Evolutionary conservation across 2,329 filamentous ascomycete species (phyloP).

Genomic region (Trichoderma cornu-damae): DNA sequence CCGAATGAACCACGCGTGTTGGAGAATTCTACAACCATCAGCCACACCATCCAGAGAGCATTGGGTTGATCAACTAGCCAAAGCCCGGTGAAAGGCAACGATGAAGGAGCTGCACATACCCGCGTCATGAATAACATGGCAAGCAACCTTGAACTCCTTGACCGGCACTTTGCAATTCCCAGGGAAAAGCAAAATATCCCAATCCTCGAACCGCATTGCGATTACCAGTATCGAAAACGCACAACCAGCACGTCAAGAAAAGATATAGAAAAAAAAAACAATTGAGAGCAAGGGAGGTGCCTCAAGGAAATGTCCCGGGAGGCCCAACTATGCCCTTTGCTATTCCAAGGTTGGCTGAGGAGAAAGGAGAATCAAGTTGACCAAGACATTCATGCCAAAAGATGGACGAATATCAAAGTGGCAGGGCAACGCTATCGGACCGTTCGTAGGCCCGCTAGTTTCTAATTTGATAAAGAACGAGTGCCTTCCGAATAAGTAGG

Average conservation of each 20-base stretch:
- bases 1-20: slow-evolving; percentile 44
- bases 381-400: not conserved
- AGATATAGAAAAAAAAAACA: not conserved
- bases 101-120: slow-evolving; percentile 29
- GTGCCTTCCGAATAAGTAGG: not conserved
- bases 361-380: not conserved
- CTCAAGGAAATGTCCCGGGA: not conserved
- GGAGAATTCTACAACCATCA: slow-evolving; percentile 42
- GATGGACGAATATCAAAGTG: not conserved
- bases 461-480: not conserved
- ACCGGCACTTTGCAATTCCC: slow-evolving; percentile 60
- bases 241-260: not conserved
- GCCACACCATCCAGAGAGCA: not conserved
- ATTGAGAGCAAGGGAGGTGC: not conserved
- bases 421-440: slow-evolving; percentile 7
- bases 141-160: slow-evolving; percentile 77
- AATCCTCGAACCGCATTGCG: slow-evolving; percentile 77
- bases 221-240: not conserved
- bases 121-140: slow-evolving; percentile 58
- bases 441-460: not conserved
- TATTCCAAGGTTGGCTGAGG: slow-evolving; percentile 8
- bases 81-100: too few relatives aligned
- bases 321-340: slow-evolving; percentile 3
- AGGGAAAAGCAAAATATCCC: slow-evolving; percentile 81
- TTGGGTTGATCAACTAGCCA: too few relatives aligned